phyloP scores from a whole-genome alignment of 192 early-diverging fungal species.

The Coemansia sp. region DNA sequence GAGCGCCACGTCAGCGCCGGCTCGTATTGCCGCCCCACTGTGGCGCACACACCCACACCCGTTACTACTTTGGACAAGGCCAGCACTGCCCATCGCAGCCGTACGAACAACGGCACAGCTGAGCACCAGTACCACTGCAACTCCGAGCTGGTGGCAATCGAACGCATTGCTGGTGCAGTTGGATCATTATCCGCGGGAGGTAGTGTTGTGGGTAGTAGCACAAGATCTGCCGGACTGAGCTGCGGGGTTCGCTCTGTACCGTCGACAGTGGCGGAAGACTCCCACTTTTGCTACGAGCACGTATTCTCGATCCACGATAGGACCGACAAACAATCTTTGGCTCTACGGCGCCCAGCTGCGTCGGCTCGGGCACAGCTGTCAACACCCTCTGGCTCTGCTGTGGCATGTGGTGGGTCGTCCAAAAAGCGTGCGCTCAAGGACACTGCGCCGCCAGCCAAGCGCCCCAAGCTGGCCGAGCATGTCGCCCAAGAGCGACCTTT shows the following conservation, averaged over 20 bases:
- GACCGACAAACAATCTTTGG: background rate
- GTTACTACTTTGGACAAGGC: background rate
- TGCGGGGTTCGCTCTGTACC: constrained; percentile 23
- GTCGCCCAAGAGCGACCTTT: constrained; percentile 60
- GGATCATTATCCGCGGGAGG: background rate
- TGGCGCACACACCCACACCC: background rate
- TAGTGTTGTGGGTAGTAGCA: background rate
- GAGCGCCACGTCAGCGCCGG: background rate
- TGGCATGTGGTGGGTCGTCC: too few species aligned
- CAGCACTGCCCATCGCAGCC: constrained; percentile 1
- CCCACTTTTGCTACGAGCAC: constrained; percentile 40
- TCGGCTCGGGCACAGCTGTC: too few species aligned
- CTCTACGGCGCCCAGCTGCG: too few species aligned
- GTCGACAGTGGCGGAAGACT: constrained; percentile 9
- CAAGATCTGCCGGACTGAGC: background rate
- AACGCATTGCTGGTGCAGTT: background rate
- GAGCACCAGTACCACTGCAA: constrained; percentile 54
- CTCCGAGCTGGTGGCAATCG: constrained; percentile 36
- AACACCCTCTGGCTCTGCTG: too few species aligned
- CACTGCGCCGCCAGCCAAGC: constrained; percentile 11
- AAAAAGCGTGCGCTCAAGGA: background rate
- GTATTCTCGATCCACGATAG: constrained; percentile 41
- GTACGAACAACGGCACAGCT: constrained; percentile 34
- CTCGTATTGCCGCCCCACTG: background rate
- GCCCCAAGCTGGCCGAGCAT: constrained; percentile 9